A percentile compares a stretch with the other conserved stretches of the same genome.
phyloP scores from a whole-genome alignment of 2,329 filamentous ascomycete species.

The Fusarium mangiferae region DNA sequence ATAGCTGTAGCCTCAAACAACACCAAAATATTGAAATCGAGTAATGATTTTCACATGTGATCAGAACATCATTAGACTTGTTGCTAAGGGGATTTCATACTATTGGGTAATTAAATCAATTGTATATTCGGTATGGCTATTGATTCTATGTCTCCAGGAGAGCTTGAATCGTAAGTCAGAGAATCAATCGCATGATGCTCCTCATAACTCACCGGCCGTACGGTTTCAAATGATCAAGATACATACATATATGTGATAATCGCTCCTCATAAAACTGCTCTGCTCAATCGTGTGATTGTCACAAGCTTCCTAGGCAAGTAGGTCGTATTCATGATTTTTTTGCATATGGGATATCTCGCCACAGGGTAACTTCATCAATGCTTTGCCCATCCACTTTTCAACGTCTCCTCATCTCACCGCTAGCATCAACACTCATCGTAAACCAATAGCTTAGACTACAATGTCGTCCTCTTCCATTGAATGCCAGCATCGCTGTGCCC shows the following conservation, averaged over 20 bases:
- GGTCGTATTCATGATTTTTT: slow-evolving; percentile 51
- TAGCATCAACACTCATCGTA: slow-evolving; percentile 13
- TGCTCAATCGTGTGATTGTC: neutral
- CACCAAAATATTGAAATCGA: neutral
- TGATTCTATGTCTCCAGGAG: rapidly evolving
- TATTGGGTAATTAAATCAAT: neutral
- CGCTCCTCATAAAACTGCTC: neutral
- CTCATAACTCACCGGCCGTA: neutral
- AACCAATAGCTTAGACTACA: neutral
- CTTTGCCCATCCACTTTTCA: slow-evolving; percentile 19
- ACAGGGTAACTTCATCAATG: slow-evolving; percentile 11
- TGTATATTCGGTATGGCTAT: too few relatives aligned
- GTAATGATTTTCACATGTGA: too few relatives aligned
- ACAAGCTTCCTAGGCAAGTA: neutral
- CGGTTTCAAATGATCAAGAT: neutral
- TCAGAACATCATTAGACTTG: neutral
- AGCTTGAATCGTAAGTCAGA: neutral
- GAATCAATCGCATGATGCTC: too few relatives aligned
- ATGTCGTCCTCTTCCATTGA: slow-evolving; percentile 36
- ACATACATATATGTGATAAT: neutral
- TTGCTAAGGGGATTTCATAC: neutral
- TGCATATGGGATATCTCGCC: neutral
- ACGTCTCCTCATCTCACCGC: slow-evolving; percentile 21
- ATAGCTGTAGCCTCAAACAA: neutral
- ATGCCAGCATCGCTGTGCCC: slow-evolving; percentile 48